Evolutionary conservation across 441 rosid genomes (phyloP).

Genomic region (Gossypium gossypioides): DNA sequence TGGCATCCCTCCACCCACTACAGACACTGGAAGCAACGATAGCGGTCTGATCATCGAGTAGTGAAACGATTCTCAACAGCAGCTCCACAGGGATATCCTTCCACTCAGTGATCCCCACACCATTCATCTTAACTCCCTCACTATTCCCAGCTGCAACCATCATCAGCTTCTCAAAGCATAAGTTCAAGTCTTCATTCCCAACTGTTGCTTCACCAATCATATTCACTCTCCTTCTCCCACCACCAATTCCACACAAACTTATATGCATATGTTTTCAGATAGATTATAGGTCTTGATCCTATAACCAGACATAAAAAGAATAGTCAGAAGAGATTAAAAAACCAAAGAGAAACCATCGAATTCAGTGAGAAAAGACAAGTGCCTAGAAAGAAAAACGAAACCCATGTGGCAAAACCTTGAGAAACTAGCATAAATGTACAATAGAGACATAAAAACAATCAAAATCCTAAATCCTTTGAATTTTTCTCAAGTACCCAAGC

Average conservation of each 20-base stretch:
- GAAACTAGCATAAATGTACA: not conserved
- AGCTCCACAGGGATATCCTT: conserved; percentile 84
- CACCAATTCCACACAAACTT: conserved; percentile 21
- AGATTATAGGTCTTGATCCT: conserved; percentile 17
- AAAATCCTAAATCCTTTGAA: not conserved
- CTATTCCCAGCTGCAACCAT: conserved; percentile 27
- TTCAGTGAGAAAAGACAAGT: conserved; percentile 7
- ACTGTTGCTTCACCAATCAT: conserved; percentile 33
- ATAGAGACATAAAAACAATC: not conserved
- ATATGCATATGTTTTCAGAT: not conserved
- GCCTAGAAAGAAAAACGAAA: not conserved
- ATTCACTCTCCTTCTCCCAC: not conserved
- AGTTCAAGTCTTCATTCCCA: conserved; percentile 48
- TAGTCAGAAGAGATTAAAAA: not conserved
- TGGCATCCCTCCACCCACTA: conserved; percentile 83
- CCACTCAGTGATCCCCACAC: conserved; percentile 51
- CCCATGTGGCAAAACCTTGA: not conserved
- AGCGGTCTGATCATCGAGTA: conserved; percentile 70
- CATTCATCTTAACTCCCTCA: conserved; percentile 40
- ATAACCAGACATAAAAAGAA: conserved; percentile 3
- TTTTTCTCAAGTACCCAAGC: not conserved
- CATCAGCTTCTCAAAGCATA: conserved; percentile 58
- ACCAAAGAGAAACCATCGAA: conserved; percentile 8
- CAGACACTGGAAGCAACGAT: conserved; percentile 78
- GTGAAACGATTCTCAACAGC: conserved; percentile 51